phyloP scores from a whole-genome alignment of 768 basidiomycete species.

The Lentinula boryana region DNA sequence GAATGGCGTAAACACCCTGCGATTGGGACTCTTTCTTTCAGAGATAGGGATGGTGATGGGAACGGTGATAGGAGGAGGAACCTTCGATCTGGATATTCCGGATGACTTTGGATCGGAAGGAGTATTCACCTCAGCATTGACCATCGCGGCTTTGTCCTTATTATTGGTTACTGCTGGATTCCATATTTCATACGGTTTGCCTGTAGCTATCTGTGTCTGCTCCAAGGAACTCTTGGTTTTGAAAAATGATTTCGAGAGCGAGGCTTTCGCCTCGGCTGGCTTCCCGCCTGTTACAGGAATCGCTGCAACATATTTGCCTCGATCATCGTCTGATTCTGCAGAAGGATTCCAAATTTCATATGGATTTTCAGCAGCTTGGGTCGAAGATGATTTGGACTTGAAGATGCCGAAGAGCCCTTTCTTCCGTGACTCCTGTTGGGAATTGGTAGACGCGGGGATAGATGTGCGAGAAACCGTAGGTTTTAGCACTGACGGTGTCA shows the following conservation, averaged over 20 bases:
- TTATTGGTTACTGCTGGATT: not conserved
- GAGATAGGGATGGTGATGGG: conserved; percentile 24
- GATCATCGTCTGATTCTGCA: not conserved
- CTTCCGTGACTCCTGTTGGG: conserved; percentile 30
- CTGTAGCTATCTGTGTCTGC: not conserved
- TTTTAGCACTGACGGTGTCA: conserved; percentile 44
- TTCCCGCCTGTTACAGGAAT: not conserved
- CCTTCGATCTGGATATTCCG: conserved; percentile 4
- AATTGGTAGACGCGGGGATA: conserved; percentile 30
- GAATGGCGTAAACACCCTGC: conserved; percentile 57
- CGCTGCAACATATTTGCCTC: not conserved
- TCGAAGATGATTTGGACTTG: conserved; percentile 14
- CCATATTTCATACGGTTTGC: not conserved
- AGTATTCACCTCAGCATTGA: not conserved
- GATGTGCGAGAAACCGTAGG: conserved; percentile 34
- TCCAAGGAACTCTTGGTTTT: conserved; percentile 13
- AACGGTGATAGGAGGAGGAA: conserved; percentile 18
- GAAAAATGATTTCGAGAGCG: conserved; percentile 15
- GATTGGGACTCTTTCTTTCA: conserved; percentile 32
- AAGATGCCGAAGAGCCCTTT: conserved; percentile 31
- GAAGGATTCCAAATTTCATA: not conserved
- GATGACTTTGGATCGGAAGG: not conserved
- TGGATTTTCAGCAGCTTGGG: not conserved
- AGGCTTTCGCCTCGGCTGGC: not conserved
- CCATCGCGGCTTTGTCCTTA: not conserved